Evolutionary conservation across 192 early-diverging fungal species (phyloP).

Genomic region (Coemansia sp.): DNA sequence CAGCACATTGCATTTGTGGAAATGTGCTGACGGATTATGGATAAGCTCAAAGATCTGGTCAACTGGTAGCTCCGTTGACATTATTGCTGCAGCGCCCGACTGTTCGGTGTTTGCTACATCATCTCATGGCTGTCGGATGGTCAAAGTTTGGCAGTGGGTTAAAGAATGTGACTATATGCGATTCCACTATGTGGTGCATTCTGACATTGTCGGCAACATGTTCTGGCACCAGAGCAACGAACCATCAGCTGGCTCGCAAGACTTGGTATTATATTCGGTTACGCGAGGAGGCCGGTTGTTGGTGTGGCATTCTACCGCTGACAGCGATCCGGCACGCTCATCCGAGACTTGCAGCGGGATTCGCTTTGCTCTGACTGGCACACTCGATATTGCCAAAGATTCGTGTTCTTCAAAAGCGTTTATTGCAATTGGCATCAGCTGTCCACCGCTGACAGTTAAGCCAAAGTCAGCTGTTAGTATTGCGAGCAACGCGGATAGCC

Average conservation of each 20-base stretch:
- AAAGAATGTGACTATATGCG: constrained; percentile 11
- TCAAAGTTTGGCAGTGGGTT: constrained; percentile 41
- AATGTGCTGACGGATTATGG: constrained; percentile 15
- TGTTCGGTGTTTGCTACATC: constrained; percentile 28
- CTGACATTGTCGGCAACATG: constrained; percentile 13
- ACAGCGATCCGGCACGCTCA: constrained; percentile 2
- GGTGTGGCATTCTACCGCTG: constrained; percentile 19
- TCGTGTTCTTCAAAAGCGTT: neutral
- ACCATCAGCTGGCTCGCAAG: neutral
- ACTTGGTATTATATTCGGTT: constrained; percentile 21
- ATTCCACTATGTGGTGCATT: constrained; percentile 46
- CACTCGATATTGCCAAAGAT: neutral
- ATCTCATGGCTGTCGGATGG: constrained; percentile 17
- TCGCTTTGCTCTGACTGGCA: constrained; percentile 15
- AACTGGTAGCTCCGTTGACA: constrained; percentile 12
- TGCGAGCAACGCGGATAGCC: neutral
- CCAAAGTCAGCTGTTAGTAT: neutral
- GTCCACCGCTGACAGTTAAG: neutral
- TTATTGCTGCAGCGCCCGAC: constrained; percentile 15
- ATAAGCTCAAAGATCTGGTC: constrained; percentile 1
- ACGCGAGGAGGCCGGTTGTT: constrained; percentile 14
- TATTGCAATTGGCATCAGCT: neutral
- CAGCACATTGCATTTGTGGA: constrained; percentile 17
- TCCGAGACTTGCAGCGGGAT: constrained; percentile 1
- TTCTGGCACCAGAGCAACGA: constrained; percentile 28